Conservation (phyloP, 2,329 filamentous ascomycete species). For the Aspergillus ruber region DNA sequence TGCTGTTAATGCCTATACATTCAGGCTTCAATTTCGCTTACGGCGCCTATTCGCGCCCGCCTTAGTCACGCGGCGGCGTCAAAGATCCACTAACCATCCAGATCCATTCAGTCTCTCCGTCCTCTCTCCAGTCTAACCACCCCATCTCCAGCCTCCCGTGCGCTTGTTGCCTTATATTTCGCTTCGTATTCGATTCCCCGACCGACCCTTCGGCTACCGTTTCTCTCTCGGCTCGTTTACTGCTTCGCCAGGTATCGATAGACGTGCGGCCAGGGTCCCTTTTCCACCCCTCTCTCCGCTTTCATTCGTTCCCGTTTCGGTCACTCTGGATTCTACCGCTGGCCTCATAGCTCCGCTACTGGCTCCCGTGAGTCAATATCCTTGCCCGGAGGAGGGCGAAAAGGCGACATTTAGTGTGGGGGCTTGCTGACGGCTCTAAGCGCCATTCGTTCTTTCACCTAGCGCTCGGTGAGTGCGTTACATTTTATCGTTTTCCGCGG, state of each 20-base stretch:
- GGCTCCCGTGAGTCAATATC: neutral
- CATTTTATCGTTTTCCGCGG: neutral
- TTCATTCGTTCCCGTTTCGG: conserved; percentile 10
- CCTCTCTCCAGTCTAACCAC: conserved; percentile 7
- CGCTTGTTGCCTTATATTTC: conserved; percentile 4
- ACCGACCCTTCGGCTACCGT: neutral
- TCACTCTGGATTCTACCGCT: conserved; percentile 11
- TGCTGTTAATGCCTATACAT: conserved; percentile 6
- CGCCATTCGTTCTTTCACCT: neutral
- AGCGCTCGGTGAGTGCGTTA: neutral
- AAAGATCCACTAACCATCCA: conserved; percentile 35
- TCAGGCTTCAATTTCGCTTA: conserved; percentile 28
- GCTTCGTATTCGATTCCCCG: neutral
- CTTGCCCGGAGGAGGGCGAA: neutral
- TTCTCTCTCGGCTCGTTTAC: neutral
- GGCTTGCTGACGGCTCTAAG: neutral
- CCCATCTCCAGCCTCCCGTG: neutral
- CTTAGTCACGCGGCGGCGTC: conserved; percentile 28
- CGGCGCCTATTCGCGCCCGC: conserved; percentile 28
- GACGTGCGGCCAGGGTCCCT: conserved; percentile 17
- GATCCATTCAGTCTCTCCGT: conserved; percentile 22
- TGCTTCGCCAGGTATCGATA: neutral
- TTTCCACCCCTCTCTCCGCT: conserved; percentile 21
- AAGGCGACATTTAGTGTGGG: neutral
- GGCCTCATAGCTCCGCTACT: neutral